Conservation (phyloP, 2,329 filamentous ascomycete species). For the Botrytis cinerea region DNA sequence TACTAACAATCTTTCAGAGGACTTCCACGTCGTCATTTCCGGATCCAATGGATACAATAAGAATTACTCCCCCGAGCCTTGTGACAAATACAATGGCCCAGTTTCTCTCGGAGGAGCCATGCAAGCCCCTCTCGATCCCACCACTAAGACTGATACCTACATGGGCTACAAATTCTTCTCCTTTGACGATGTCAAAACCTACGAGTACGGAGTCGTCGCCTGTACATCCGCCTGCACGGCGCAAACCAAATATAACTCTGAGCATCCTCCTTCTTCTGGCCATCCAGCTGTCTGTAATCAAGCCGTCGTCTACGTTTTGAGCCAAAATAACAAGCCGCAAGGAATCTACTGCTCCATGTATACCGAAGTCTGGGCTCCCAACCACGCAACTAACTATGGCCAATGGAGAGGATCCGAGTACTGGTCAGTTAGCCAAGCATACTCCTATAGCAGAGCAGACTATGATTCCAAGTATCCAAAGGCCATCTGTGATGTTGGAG, state of each 20-base stretch:
- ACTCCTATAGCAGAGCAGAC: neutral
- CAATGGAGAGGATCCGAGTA: conserved; percentile 27
- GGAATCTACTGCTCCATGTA: conserved; percentile 44
- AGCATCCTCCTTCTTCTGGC: conserved; percentile 38
- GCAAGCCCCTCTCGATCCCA: conserved; percentile 39
- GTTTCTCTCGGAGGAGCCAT: conserved; percentile 40
- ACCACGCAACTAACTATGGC: conserved; percentile 35
- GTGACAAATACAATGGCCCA: conserved; percentile 33
- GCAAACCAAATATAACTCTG: conserved; percentile 42
- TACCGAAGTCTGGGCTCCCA: conserved; percentile 31
- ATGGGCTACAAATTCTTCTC: conserved; percentile 39
- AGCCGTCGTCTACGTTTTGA: conserved; percentile 44
- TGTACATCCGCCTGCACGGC: conserved; percentile 43
- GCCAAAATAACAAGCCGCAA: conserved; percentile 41
- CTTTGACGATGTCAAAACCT: conserved; percentile 30
- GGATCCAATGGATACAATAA: conserved; percentile 48
- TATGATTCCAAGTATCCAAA: conserved; percentile 2
- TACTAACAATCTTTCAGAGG: conserved; percentile 22
- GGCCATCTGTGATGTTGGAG: conserved; percentile 7
- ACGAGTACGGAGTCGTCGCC: conserved; percentile 28
- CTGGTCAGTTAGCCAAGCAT: conserved; percentile 19
- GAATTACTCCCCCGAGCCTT: conserved; percentile 27
- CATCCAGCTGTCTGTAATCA: conserved; percentile 44
- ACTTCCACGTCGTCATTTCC: conserved; percentile 47
- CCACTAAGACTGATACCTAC: conserved; percentile 37